Evolutionary conservation across 202 grass and related monocot species (phyloP), one percentile per base, ranked within the genome.

Genomic region (Schoenoplectus tabernaemontani): DNA sequence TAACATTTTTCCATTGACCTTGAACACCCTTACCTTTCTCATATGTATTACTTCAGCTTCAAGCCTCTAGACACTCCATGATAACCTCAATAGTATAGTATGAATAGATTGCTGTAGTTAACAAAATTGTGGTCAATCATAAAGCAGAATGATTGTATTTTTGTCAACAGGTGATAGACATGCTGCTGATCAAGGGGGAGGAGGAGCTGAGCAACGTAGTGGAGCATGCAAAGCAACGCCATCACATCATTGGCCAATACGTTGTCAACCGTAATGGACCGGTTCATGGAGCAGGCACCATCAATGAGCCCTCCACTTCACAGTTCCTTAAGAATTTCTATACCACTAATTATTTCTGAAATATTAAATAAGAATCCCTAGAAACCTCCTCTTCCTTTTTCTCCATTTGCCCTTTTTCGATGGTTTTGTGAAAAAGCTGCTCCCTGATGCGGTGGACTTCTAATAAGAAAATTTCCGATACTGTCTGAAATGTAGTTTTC

Each of bases 251-350:
- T 65, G 95, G 95, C 38, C 95, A 95, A 47, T 98, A 98, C 42
- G 95, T 98, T 37, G 41, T 95, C 1, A 91, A 89, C 15, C 84
- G 67, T 65, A n/a, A n/a, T n/a, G n/a, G n/a, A n/a, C 84, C 86
- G 11, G 64, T 81, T 5, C 89, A 98, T 20, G 95, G 87, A 6
- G 8, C 51, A 0, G 84, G 76, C 11, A 70, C 88, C 22, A 43
- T 22, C n/a, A 94, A 92, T 39, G 91, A 98, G 10, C 69, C 88
- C 78, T 85, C 86, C 9, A 83, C 19, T 61, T 98, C 95, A 0
- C 67, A 95, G 4, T 98, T 94, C 68, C 83, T 98, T 38, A 92
- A 98, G 76, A 92, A 92, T 73, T 98, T 95, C 76, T 98, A 98
- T 73, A 79, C 85, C 53, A 83, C 84, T 81, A 98, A 98, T 77